These are phyloP conservation scores for Tolypocladium album DNA, from an alignment of 2,329 filamentous ascomycete genomes.

Conservation along the genomic window DNA sequence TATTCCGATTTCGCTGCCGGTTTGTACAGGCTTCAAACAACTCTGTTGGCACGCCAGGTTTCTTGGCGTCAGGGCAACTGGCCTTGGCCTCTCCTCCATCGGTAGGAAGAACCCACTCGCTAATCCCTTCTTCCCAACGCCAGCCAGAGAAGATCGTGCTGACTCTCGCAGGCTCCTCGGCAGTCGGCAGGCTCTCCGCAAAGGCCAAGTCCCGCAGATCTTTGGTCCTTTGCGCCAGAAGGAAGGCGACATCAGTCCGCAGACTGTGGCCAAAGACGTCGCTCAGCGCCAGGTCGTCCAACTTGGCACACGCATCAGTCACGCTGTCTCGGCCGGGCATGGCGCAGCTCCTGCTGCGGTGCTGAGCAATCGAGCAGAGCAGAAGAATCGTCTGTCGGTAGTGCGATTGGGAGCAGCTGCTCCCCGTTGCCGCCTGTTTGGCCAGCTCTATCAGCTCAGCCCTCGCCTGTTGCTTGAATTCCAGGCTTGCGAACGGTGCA, in stretches of 20 bases:
- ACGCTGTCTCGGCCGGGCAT: conserved; percentile 26
- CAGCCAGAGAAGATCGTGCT: conserved; percentile 22
- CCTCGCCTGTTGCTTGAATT: conserved; percentile 7
- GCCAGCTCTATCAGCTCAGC: conserved; percentile 11
- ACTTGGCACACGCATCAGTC: conserved; percentile 25
- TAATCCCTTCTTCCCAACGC: conserved; percentile 29
- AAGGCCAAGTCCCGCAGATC: conserved; percentile 42
- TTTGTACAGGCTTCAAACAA: not conserved
- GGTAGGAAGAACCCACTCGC: conserved; percentile 24
- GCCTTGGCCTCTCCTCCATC: conserved; percentile 2
- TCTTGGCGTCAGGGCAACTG: not conserved
- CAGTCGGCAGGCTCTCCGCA: conserved; percentile 31
- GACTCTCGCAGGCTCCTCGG: conserved; percentile 2
- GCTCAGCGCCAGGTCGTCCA: conserved; percentile 24
- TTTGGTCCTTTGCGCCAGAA: conserved; percentile 39
- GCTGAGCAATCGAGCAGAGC: conserved; percentile 34
- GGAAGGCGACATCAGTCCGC: conserved; percentile 36
- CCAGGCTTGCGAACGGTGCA: conserved; percentile 1
- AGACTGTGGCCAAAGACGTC: conserved; percentile 24
- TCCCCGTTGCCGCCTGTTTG: conserved; percentile 1
- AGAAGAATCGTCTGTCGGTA: conserved; percentile 24
- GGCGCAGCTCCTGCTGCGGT: conserved; percentile 30
- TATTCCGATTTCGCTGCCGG: not conserved
- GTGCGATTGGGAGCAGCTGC: conserved; percentile 6
- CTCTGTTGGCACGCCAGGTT: not conserved